Evolutionary conservation across 2,329 filamentous ascomycete species (phyloP).

Genomic region (Pseudogymnoascus sp.): DNA sequence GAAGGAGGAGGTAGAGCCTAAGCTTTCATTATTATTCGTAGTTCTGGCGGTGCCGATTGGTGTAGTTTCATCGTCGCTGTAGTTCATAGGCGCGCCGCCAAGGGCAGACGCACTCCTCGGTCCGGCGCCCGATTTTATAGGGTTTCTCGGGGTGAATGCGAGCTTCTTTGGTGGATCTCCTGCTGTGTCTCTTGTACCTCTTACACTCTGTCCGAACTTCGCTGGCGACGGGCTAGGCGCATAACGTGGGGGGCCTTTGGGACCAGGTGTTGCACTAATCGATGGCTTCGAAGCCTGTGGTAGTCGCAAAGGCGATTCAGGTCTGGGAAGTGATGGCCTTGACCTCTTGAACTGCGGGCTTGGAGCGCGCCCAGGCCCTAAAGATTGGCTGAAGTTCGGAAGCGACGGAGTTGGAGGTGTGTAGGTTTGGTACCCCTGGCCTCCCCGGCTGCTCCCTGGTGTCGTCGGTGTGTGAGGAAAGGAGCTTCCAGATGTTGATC

Average conservation of each 20-base stretch:
- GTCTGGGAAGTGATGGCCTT: slow-evolving; percentile 72
- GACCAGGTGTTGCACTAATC: slow-evolving; percentile 41
- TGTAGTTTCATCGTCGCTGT: slow-evolving; percentile 47
- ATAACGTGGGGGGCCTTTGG: slow-evolving; percentile 46
- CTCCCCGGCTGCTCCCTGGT: slow-evolving; percentile 45
- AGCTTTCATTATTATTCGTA: slow-evolving; percentile 43
- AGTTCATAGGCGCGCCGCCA: slow-evolving; percentile 37
- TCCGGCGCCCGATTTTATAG: slow-evolving; percentile 38
- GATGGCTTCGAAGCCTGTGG: slow-evolving; percentile 53
- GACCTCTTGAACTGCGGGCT: slow-evolving; percentile 65
- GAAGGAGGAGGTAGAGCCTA: slow-evolving; percentile 47
- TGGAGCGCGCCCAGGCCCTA: slow-evolving; percentile 60
- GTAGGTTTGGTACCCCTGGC: slow-evolving; percentile 43
- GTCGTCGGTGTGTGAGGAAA: slow-evolving; percentile 61
- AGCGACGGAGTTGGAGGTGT: slow-evolving; percentile 57
- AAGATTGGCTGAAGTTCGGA: slow-evolving; percentile 79
- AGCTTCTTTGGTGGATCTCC: slow-evolving; percentile 52
- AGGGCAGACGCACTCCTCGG: slow-evolving; percentile 53
- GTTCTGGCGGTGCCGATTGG: slow-evolving; percentile 43
- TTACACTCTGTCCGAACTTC: slow-evolving; percentile 55
- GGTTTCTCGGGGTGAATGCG: slow-evolving; percentile 36
- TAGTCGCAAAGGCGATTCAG: slow-evolving; percentile 75
- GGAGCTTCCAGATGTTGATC: slow-evolving; percentile 41
- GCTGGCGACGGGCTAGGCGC: slow-evolving; percentile 51
- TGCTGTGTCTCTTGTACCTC: slow-evolving; percentile 40